Percentiles rank a stretch among this genome's conserved stretches.
Conservation (phyloP, 83 land plant species). For the Picea abies region DNA sequence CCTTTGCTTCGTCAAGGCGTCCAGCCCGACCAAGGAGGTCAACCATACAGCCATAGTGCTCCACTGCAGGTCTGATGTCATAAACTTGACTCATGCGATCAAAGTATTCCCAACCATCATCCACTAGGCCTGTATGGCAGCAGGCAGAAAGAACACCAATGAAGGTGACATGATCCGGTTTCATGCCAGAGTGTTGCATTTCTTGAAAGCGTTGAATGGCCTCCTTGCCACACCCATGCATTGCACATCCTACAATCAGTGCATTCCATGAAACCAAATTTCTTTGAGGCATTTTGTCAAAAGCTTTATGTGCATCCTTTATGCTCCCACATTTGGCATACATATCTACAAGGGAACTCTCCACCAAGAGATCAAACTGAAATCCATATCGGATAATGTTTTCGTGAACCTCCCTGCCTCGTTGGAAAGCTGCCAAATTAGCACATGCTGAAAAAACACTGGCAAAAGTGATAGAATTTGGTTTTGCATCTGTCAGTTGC, state of each 20-base stretch:
- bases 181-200: constrained; percentile 49
- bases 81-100: constrained; percentile 63
- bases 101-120: constrained; percentile 50
- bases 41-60: constrained; percentile 61
- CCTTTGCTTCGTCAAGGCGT: constrained; percentile 46
- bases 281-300: constrained; percentile 49
- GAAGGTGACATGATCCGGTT: constrained; percentile 61
- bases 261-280: constrained; percentile 68
- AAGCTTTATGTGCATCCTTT: constrained; percentile 50
- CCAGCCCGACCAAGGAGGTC: constrained; percentile 62
- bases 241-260: constrained; percentile 56
- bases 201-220: constrained; percentile 61
- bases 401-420: constrained; percentile 73
- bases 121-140: constrained; percentile 51
- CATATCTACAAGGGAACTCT: constrained; percentile 66
- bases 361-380: constrained; percentile 52
- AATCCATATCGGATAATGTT: constrained; percentile 43
- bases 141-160: constrained; percentile 68
- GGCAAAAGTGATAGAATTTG: constrained; percentile 54
- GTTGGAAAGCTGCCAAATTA: constrained; percentile 46
- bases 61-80: constrained; percentile 58
- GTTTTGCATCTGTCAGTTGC: constrained; percentile 34
- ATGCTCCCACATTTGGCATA: constrained; percentile 72
- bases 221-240: constrained; percentile 48
- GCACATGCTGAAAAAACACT: constrained; percentile 54